These are phyloP conservation scores for Schizochytrium sp. DNA, from an alignment of 108 stramenopile genomes.

Conservation along the genomic window DNA sequence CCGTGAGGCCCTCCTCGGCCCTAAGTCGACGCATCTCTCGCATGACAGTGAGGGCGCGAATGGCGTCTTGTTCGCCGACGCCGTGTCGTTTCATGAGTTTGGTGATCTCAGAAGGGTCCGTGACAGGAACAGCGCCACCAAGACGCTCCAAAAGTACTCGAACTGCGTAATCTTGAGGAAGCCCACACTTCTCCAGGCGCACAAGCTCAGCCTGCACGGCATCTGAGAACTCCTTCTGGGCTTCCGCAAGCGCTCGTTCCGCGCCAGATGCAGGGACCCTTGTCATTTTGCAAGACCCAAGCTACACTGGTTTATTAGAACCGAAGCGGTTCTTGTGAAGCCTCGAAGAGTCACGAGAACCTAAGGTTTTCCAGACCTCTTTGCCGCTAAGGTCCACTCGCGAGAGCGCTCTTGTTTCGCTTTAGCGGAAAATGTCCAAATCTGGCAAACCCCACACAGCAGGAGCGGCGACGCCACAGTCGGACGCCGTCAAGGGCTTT, in stretches of 20 bases:
- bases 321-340: too few relatives aligned
- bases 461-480: too few relatives aligned
- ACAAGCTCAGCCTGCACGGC: slow-evolving; percentile 9
- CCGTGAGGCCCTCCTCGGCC: not conserved
- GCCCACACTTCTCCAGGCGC: not conserved
- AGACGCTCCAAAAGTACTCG: slow-evolving; percentile 5
- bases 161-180: slow-evolving; percentile 2
- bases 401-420: too few relatives aligned
- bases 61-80: slow-evolving; percentile 12
- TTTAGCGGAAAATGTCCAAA: too few relatives aligned
- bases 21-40: slow-evolving; percentile 12
- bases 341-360: too few relatives aligned
- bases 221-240: not conserved
- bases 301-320: too few relatives aligned
- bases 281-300: not conserved
- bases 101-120: slow-evolving; percentile 15
- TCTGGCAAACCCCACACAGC: too few relatives aligned
- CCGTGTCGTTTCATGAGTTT: slow-evolving; percentile 19
- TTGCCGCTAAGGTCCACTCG: too few relatives aligned
- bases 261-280: not conserved
- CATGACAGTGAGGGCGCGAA: slow-evolving; percentile 17
- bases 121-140: not conserved
- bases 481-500: too few relatives aligned
- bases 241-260: not conserved
- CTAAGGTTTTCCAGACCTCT: too few relatives aligned